Evolutionary conservation across 176 grass and related monocot species (phyloP), one percentile per base, ranked within the genome.

Genomic region (Zizania latifolia): DNA sequence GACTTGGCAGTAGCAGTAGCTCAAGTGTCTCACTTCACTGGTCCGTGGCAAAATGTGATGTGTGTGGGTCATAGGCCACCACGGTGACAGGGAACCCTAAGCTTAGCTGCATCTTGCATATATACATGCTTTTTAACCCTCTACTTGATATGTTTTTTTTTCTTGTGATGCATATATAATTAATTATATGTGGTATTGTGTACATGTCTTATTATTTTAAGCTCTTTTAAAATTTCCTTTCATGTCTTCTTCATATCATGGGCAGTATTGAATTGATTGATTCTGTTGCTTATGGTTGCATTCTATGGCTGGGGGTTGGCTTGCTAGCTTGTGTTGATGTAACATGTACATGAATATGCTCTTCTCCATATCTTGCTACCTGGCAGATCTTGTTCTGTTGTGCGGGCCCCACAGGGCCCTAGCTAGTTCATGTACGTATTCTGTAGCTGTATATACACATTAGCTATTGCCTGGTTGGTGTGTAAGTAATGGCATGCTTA

Each of bases 11-110:
- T 28, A 16, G 41, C 30, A 78, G 85, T 83, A 87, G 85, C 85
- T 87, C 85, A 83, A 87, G 60, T 62, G 85, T 87, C 85, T 27
- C 74, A 28, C 26, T 83, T 78, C 68, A 83, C 31, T 83, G 61
- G 85, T 68, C 80, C 85, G 73, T 78, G 45, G 21, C 58, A 74
- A n/a, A n/a, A 65, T 65, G 79, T 77, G 66, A 78, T 57, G 21
- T 40, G 14, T 26, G 70, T 41, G 84, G 66, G 45, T 2, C 62
- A 77, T 31, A 32, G 64, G 72, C 23, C 53, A 38, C 33, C 79
- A 67, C 27, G 23, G n/a, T 82, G 79, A 87, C 67, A 74, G 73
- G 32, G 65, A 72, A 71, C 85, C 72, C 67, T 48, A 32, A 32
- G 17, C 53, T 87, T 87, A 67, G 37, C 82, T 72, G 48, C 48